Evolutionary conservation across 2,329 filamentous ascomycete species (phyloP).

Genomic region (Ophiobolus disseminans): DNA sequence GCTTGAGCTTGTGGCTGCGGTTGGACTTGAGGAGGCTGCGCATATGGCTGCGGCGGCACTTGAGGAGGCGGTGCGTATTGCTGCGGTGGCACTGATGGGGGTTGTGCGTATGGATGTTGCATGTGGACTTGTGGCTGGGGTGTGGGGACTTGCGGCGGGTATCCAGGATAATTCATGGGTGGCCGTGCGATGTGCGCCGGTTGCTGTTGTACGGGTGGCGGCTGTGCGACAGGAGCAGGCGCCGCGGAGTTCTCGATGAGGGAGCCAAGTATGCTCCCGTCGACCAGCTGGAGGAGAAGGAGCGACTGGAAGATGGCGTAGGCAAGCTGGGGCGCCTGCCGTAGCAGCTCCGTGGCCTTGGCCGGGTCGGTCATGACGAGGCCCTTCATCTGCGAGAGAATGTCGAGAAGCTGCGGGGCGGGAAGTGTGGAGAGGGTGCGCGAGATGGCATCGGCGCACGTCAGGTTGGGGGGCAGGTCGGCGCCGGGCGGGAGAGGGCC

Average conservation of each 20-base stretch:
- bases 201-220: constrained; percentile 48
- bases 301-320: constrained; percentile 96
- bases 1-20: constrained; percentile 13
- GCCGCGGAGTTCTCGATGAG: constrained; percentile 69
- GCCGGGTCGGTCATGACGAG: constrained; percentile 81
- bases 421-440: constrained; percentile 87
- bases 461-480: constrained; percentile 82
- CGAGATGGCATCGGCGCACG: constrained; percentile 88
- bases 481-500: constrained; percentile 84
- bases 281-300: constrained; percentile 90
- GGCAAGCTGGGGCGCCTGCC: constrained; percentile 87
- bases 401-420: constrained; percentile 87
- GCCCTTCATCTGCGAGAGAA: constrained; percentile 92
- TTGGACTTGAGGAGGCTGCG: constrained; percentile 51
- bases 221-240: constrained; percentile 42
- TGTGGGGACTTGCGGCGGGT: constrained; percentile 58
- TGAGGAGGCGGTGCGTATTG: too few relatives aligned
- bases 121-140: constrained; percentile 53
- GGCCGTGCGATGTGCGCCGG: constrained; percentile 43
- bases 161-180: constrained; percentile 41
- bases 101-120: constrained; percentile 53
- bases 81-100: constrained; percentile 43
- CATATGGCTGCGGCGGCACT: constrained; percentile 53
- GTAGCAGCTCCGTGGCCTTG: constrained; percentile 83
- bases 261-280: constrained; percentile 79